phyloP scores from a whole-genome alignment of 2,329 filamentous ascomycete species.

The Paecilomyces sp. region DNA sequence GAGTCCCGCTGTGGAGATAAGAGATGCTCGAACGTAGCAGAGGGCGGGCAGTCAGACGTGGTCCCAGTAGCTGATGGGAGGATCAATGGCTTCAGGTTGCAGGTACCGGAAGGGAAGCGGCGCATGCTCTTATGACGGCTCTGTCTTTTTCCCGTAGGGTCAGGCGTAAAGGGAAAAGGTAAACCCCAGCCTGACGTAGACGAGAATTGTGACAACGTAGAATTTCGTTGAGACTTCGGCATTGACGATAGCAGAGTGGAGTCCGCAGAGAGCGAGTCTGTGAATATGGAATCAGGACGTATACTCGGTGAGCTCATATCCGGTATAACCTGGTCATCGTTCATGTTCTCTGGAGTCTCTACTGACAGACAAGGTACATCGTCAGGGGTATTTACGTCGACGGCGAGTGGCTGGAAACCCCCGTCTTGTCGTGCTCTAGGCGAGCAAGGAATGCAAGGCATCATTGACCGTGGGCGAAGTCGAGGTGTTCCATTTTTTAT shows the following conservation, averaged over 20 bases:
- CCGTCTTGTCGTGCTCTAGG: neutral
- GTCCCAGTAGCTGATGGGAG: constrained; percentile 14
- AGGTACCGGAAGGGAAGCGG: constrained; percentile 27
- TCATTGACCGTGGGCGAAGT: constrained; percentile 11
- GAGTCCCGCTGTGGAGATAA: constrained; percentile 10
- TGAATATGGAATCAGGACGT: neutral
- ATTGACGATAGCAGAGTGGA: constrained; percentile 10
- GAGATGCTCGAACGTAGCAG: neutral
- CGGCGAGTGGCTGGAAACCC: neutral
- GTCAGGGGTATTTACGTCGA: neutral
- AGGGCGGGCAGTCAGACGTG: constrained; percentile 2
- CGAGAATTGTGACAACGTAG: constrained; percentile 15
- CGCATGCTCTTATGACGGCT: constrained; percentile 21
- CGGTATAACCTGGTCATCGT: neutral
- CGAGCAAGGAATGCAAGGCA: constrained; percentile 5
- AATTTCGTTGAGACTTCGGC: constrained; percentile 17
- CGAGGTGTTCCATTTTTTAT: constrained; percentile 5
- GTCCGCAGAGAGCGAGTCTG: constrained; percentile 2
- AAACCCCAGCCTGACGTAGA: constrained; percentile 14
- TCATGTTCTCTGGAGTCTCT: neutral
- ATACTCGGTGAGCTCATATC: neutral
- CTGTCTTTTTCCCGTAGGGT: constrained; percentile 12
- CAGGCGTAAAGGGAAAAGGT: constrained; percentile 16
- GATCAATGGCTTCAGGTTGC: constrained; percentile 26
- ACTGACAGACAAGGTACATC: neutral